Evolutionary conservation across 257 asterid genomes (phyloP).

Genomic region (Fraxinus pennsylvanica): DNA sequence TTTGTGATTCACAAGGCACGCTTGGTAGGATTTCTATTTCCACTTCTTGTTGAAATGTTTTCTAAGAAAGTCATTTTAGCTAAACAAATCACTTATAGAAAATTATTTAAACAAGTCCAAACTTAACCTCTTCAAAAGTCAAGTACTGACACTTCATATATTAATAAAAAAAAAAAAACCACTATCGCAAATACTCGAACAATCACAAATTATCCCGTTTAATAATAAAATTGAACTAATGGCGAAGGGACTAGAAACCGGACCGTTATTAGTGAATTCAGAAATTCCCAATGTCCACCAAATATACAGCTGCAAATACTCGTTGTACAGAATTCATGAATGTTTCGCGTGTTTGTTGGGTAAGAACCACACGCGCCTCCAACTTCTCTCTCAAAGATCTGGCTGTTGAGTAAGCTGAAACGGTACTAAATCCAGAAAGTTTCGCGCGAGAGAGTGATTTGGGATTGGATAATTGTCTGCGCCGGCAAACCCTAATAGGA

Average conservation of each 20-base stretch:
- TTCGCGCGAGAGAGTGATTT: slow-evolving; percentile 10
- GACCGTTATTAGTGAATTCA: slow-evolving; percentile 22
- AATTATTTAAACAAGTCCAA: no score
- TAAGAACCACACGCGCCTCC: not conserved
- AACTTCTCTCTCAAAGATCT: not conserved
- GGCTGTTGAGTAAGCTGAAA: slow-evolving; percentile 31
- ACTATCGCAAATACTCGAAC: not conserved
- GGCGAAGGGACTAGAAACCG: slow-evolving; percentile 6
- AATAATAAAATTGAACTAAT: not conserved
- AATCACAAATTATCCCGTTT: not conserved
- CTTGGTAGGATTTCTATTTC: no score
- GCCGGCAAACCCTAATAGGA: slow-evolving; percentile 29
- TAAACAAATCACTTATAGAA: no score
- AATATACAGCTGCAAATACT: slow-evolving; percentile 7
- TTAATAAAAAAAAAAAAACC: not conserved
- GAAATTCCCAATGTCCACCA: not conserved
- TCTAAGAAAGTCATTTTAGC: no score
- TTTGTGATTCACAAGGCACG: no score
- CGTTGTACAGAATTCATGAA: slow-evolving; percentile 28
- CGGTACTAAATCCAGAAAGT: slow-evolving; percentile 30
- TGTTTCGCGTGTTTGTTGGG: slow-evolving; percentile 23
- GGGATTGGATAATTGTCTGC: slow-evolving; percentile 11
- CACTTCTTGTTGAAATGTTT: no score
- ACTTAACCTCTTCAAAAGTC: no score
- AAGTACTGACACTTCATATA: no score